Evolutionary conservation across 2,329 filamentous ascomycete genomes (phyloP), one percentile per base, ranked within the genome.

Genomic region (Cytospora mali): DNA sequence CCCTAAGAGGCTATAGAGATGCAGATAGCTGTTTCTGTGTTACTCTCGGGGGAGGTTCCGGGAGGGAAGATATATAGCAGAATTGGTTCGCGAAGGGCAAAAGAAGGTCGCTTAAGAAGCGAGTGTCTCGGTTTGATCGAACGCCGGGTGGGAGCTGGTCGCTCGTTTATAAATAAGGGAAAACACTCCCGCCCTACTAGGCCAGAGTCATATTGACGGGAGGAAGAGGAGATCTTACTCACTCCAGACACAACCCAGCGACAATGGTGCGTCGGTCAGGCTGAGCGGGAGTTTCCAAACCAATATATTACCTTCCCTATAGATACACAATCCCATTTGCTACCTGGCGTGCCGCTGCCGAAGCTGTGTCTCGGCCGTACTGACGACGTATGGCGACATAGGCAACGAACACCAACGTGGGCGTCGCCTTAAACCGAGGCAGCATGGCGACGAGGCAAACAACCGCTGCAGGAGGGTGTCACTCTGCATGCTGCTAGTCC

Each of bases 81-180:
- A 46, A 53, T 39, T 57, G 50, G 53, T 54, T 23, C 33, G 28
- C 23, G 48, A 31, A 42, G 13, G 16, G 25, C 48, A 49, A 48
- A 18, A 54, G 58, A 52, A 50, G 50, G 50, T 63, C 64, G 64
- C 64, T 65, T 65, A 65, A 55, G 64, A 63, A 65, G 64, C 64
- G 64, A 65, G 39, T 65, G 64, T 65, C 64, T 65, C 64, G 64
- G 64, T 65, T 35, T 65, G 52, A 63, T 65, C 29, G 61, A 65
- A 61, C 64, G 60, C 63, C 61, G 51, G 56, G 25, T 58, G 50
- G 57, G 57, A 56, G 39, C 55, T 61, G 61, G 61, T 58, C 53
- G 57, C 64, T 63, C 52, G 35, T 53, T 42, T 58, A 55, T 63
- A 65, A 51, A 33, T 51, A 63, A 60, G 35, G n/a, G 46, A 55